phyloP scores from a whole-genome alignment of 2,329 filamentous ascomycete genomes.

The Nannizziopsis barbatae region DNA sequence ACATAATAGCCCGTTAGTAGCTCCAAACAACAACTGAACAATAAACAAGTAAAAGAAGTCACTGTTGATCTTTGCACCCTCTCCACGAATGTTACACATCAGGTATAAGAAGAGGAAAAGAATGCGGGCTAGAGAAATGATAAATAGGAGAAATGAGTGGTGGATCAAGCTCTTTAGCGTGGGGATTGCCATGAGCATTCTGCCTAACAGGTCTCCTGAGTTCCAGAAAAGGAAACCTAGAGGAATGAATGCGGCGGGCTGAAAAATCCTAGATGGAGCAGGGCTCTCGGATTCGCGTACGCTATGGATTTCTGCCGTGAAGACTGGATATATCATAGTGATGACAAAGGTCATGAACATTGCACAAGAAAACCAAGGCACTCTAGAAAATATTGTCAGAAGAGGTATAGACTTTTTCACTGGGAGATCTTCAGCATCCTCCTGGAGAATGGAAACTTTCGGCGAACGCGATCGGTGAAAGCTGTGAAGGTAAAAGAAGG shows the following conservation, averaged over 20 bases:
- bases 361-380: slow-evolving; percentile 64
- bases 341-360: slow-evolving; percentile 70
- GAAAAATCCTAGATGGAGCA: slow-evolving; percentile 45
- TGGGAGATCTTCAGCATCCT: slow-evolving; percentile 26
- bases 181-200: slow-evolving; percentile 54
- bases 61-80: slow-evolving; percentile 61
- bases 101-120: slow-evolving; percentile 74
- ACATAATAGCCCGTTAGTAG: slow-evolving; percentile 77
- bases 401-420: slow-evolving; percentile 47
- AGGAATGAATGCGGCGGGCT: slow-evolving; percentile 71
- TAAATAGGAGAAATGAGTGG: slow-evolving; percentile 56
- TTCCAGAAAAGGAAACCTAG: slow-evolving; percentile 92
- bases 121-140: slow-evolving; percentile 53
- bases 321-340: slow-evolving; percentile 93
- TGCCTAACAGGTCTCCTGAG: slow-evolving; percentile 67
- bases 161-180: slow-evolving; percentile 45
- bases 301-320: slow-evolving; percentile 58
- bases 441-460: slow-evolving; percentile 33
- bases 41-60: slow-evolving; percentile 80
- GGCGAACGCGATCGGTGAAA: slow-evolving; percentile 30
- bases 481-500: slow-evolving; percentile 62
- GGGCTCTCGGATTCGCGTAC: slow-evolving; percentile 37
- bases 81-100: slow-evolving; percentile 74
- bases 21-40: slow-evolving; percentile 72
- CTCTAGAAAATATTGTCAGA: slow-evolving; percentile 58